Conservation (phyloP, 139 green algal species). For the Penium margaritaceum region DNA sequence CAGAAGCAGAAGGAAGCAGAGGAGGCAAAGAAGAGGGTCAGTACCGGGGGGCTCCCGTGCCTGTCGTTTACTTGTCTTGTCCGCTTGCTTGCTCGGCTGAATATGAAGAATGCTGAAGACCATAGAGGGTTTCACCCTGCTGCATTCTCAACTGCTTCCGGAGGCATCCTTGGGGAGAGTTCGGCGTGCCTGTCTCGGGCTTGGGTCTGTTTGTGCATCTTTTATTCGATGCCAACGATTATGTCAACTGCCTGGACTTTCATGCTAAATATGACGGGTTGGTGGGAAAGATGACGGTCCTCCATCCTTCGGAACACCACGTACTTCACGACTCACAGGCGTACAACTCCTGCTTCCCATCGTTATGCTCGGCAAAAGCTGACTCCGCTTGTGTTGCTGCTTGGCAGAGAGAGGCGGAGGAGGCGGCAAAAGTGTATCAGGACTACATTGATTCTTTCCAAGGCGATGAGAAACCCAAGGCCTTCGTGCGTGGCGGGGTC, state of each 20-base stretch:
- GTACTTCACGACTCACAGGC: too few relatives aligned
- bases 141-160: too few relatives aligned
- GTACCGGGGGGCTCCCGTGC: not conserved
- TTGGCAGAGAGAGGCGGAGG: slow-evolving; percentile 48
- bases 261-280: not conserved
- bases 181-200: too few relatives aligned
- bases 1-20: slow-evolving; percentile 83
- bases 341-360: not conserved
- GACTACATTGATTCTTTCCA: slow-evolving; percentile 84
- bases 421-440: slow-evolving; percentile 78
- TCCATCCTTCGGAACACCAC: not conserved
- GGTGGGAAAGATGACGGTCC: not conserved
- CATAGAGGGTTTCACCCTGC: not conserved
- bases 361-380: too few relatives aligned
- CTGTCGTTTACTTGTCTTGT: not conserved
- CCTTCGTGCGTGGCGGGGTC: slow-evolving; percentile 47
- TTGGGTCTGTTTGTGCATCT: too few relatives aligned
- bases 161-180: too few relatives aligned
- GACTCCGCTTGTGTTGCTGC: not conserved
- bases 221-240: not conserved
- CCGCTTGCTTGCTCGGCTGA: not conserved
- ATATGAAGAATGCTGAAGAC: not conserved
- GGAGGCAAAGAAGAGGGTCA: slow-evolving; percentile 66
- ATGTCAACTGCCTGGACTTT: not conserved
- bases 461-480: slow-evolving; percentile 49